Evolutionary conservation across 176 grass and related monocot genomes (phyloP).

Genomic region (Olyra latifolia): DNA sequence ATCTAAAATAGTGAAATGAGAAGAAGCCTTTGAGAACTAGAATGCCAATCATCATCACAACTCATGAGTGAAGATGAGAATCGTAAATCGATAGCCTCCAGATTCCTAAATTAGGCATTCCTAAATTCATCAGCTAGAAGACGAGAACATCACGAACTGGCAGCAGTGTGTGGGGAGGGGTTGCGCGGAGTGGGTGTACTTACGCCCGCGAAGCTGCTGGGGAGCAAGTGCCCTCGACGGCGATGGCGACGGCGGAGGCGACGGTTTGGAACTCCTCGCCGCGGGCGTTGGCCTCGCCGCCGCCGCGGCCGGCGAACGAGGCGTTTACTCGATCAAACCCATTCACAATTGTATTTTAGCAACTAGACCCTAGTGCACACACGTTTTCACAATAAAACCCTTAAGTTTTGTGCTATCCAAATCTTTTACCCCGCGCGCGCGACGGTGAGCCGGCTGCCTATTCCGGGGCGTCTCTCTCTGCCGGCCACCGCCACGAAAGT

Average conservation of each 20-base stretch:
- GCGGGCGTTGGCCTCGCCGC: background rate
- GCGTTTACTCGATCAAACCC: background rate
- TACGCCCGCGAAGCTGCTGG: constrained; percentile 38
- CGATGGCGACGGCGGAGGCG: background rate
- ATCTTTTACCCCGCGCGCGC: too few relatives aligned
- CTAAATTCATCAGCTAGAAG: too few relatives aligned
- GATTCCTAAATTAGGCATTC: too few relatives aligned
- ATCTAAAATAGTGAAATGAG: background rate
- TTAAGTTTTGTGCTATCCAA: background rate
- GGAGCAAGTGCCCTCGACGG: constrained; percentile 25
- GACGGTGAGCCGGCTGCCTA: background rate
- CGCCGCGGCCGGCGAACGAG: background rate
- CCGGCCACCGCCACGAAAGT: constrained; percentile 11
- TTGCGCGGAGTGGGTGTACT: background rate
- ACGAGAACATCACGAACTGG: too few relatives aligned
- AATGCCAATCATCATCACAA: background rate
- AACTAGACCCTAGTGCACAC: background rate
- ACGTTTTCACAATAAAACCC: background rate
- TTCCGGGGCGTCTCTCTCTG: background rate
- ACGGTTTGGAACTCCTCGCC: constrained; percentile 8
- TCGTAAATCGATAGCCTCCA: background rate
- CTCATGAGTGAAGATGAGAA: too few relatives aligned
- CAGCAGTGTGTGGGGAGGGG: background rate
- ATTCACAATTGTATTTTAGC: background rate
- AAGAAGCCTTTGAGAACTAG: background rate